Conservation (phyloP, 2,329 filamentous ascomycete genomes). For the Ophiocordyceps robertsii region DNA sequence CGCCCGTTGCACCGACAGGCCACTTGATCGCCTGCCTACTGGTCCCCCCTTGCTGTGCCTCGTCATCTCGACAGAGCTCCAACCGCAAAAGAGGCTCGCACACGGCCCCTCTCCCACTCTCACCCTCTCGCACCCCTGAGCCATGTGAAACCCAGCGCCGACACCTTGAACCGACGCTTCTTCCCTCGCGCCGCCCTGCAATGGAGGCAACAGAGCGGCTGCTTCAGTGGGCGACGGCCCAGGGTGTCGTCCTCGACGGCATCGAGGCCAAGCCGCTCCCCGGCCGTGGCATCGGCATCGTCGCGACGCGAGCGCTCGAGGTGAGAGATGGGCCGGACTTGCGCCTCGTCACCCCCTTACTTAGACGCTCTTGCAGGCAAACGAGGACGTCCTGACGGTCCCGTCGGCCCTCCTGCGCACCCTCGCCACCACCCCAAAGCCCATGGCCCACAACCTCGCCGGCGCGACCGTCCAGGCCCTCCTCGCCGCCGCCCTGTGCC, state of each 20-base stretch:
- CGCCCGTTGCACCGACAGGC: no score
- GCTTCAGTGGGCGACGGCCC: constrained; percentile 50
- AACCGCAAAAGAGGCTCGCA: no score
- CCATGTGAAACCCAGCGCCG: no score
- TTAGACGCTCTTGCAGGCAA: constrained; percentile 11
- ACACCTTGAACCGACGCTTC: no score
- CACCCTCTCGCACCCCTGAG: no score
- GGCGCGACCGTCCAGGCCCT: constrained; percentile 53
- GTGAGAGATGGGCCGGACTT: constrained; percentile 23
- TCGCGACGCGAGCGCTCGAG: constrained; percentile 53
- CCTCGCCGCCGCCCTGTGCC: constrained; percentile 53
- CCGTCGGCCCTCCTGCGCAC: constrained; percentile 52
- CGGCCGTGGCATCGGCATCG: constrained; percentile 64
- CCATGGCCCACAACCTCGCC: constrained; percentile 37
- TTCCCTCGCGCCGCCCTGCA: background rate
- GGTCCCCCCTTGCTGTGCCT: no score
- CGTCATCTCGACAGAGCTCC: no score
- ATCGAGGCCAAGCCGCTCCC: constrained; percentile 54
- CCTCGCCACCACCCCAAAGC: constrained; percentile 41
- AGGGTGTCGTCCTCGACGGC: constrained; percentile 54
- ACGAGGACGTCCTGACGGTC: constrained; percentile 49
- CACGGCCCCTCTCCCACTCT: no score
- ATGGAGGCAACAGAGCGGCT: constrained; percentile 33
- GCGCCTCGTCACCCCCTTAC: background rate
- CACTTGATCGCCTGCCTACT: no score